phyloP scores from a whole-genome alignment of 352 stramenopile genomes.

The Pythium aquatile region DNA sequence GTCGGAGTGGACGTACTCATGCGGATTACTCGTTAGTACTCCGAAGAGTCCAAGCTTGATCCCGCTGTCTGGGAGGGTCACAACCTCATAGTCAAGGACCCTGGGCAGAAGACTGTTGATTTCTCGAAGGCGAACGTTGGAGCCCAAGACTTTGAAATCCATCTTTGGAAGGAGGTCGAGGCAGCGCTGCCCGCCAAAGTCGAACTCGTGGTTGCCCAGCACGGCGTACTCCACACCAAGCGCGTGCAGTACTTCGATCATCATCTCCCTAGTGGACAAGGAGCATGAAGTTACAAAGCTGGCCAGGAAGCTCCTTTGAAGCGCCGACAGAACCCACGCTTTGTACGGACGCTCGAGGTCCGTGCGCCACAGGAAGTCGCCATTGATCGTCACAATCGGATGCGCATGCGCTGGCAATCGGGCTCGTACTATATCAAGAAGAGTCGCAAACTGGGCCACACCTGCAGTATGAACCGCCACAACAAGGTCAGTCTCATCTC shows the following conservation, averaged over 20 bases:
- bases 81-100: neutral
- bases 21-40: constrained; percentile 4
- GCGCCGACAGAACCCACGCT: constrained; percentile 17
- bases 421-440: constrained; percentile 12
- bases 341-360: constrained; percentile 28
- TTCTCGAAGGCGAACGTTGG: neutral
- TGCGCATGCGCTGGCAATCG: constrained; percentile 12
- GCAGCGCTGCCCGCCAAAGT: too few species aligned
- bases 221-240: neutral
- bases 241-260: neutral
- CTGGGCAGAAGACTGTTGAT: constrained; percentile 1
- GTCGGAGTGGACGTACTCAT: neutral
- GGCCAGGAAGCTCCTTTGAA: constrained; percentile 8
- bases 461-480: neutral
- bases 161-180: neutral
- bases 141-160: neutral
- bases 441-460: constrained; percentile 19
- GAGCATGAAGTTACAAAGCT: neutral
- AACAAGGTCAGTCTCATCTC: too few species aligned
- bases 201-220: too few species aligned
- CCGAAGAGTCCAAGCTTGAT: constrained; percentile 9
- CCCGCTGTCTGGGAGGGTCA: constrained; percentile 2
- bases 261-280: too few species aligned
- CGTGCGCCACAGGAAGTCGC: constrained; percentile 31
- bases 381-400: constrained; percentile 32